Percentiles rank a stretch among this genome's conserved stretches.
Conservation (phyloP, 179 eudicot genomes). For the Nepenthes alata region DNA sequence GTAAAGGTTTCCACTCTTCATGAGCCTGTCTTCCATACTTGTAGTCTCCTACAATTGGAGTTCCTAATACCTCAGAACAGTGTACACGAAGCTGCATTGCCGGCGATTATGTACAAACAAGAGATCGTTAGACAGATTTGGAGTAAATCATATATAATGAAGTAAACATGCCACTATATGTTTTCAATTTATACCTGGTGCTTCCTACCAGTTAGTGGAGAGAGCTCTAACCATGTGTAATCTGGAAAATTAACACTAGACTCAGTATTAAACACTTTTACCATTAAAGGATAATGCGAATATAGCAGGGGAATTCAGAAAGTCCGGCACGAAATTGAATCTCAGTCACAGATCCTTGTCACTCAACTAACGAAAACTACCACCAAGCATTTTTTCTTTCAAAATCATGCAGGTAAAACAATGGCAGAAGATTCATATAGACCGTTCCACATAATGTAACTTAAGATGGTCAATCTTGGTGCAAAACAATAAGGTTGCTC, state of each 20-base stretch:
- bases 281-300: not conserved
- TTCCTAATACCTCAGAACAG: slow-evolving; percentile 87
- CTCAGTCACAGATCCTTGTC: no score
- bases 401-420: no score
- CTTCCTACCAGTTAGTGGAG: slow-evolving; percentile 86
- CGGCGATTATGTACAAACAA: not conserved
- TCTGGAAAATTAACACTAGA: slow-evolving; percentile 33
- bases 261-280: not conserved
- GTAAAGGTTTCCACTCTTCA: slow-evolving; percentile 35
- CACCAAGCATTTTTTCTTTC: no score
- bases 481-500: no score
- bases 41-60: slow-evolving; percentile 95
- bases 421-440: no score
- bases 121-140: not conserved
- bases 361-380: no score
- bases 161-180: not conserved
- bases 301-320: no score
- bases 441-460: no score
- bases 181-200: slow-evolving; percentile 55
- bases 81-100: slow-evolving; percentile 76
- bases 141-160: not conserved
- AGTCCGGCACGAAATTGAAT: no score
- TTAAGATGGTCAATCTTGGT: no score
- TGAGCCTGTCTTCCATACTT: slow-evolving; percentile 96
- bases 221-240: slow-evolving; percentile 75